Base-by-base conservation (phyloP, 1,284 basidiomycete genomes). In the Jaminaea rosea region DNA sequence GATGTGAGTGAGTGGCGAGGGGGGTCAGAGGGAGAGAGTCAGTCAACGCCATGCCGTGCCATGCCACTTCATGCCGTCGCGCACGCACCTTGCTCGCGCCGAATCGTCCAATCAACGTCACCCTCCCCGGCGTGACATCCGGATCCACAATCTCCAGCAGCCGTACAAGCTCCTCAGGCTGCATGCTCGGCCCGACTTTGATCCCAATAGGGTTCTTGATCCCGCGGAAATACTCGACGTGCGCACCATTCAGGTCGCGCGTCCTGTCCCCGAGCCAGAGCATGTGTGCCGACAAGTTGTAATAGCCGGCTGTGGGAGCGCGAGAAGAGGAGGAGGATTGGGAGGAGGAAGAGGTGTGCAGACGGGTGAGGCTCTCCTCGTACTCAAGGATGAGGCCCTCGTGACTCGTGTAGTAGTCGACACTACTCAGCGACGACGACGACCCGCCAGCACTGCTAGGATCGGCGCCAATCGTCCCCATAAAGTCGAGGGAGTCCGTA, bases 251-350 rank as follows among this genome's bases (percentile, higher is more conserved):
- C 2, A 96, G 77, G 75, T 94, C 88, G 41, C 93, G 79, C n/a
- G 93, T 98, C 46, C 93, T 82, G 76, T 98, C 93, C 0, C 93
- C 93, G 50, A 98, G 87, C 93, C 93, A 98, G 54, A 97, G 77
- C 75, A 93, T 93, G 74, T 94, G 92, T 4, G 88, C 87, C 5
- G 88, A 88, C 7, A 87, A 85, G 67, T 89, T 88, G 76, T 89
- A 91, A 68, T 80, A 44, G 10, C 17, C 15, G 24, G 28, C 10
- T 4, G n/a, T 10, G n/a, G 17, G 23, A 15, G 46, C 60, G 6
- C 31, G 39, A n/a, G 51, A 42, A 21, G 54, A 26, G 34, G 49
- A 53, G n/a, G n/a, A n/a, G n/a, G n/a, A n/a, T n/a, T n/a, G n/a
- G n/a, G n/a, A 19, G 54, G 53, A 9, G 51, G 26, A 41, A 60